Evolutionary conservation across 805 yeast genomes (phyloP), one percentile per base, ranked within the genome.

Genomic region (Candida xyloterini): DNA sequence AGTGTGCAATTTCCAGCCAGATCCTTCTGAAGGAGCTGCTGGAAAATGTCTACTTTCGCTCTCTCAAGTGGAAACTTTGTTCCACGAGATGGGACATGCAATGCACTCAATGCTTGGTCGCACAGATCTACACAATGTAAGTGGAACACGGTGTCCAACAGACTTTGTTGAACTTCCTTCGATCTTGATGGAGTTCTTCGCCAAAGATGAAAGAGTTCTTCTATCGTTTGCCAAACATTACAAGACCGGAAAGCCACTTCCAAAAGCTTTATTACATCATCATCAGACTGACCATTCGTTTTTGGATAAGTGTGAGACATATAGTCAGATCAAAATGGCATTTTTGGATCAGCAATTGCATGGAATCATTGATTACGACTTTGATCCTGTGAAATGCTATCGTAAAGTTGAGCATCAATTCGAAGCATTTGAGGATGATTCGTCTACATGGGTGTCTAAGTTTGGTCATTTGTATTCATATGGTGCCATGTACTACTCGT

Each of bases 71-170:
- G 96, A 91, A 53, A 93, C 99, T 0, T 66, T 93, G 14, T 93
- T 93, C 67, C 99, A 93, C 63, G 99, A 93, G 63, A 89, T 93
- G 96, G 99, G 99, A 1, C 99, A 93, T 62, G 98, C 98, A 1
- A 84, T 93, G 78, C 99, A 93, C 60, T 87, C 97, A 3, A 91
- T 93, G 96, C 66, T 93, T 15, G 99, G 98, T 0, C 74, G 91
- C 46, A 93, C 99, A 0, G 72, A 81, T 30, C 65, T 91, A 37
- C 99, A 93, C 59, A 93, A 89, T 59, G 83, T 91, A 7, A 81
- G 95, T 24, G 99, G 99, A 3, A 93, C 99, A 0, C 73, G 99
- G 43, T 91, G 98, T 59, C 84, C 87, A 4, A 87, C 98, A 0
- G 99, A 93, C 60, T 93, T 93, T 65, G 99, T 93, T 13, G 99